Conservation (phyloP, 306 rosid species). For the Lablab purpureus region DNA sequence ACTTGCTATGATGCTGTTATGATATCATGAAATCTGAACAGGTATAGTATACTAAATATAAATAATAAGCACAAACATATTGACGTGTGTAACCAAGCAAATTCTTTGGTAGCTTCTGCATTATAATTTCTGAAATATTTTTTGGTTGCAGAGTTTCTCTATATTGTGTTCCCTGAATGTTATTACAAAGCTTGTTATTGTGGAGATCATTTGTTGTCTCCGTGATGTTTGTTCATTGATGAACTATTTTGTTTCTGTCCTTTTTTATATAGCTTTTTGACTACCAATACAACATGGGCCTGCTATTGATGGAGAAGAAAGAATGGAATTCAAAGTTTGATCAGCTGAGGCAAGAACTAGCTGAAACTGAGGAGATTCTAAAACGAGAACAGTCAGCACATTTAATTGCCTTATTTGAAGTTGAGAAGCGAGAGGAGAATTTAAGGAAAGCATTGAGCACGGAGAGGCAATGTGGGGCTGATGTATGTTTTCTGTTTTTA, state of each 20-base stretch:
- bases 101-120: conserved; percentile 2
- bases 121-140: conserved; percentile 4
- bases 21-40: neutral
- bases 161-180: conserved; percentile 25
- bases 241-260: conserved; percentile 25
- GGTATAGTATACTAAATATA: neutral
- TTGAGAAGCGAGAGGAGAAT: conserved; percentile 74
- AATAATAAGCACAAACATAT: neutral
- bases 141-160: neutral
- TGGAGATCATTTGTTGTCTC: conserved; percentile 25
- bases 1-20: neutral
- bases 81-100: neutral
- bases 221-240: conserved; percentile 33
- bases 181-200: neutral
- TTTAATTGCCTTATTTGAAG: conserved; percentile 78
- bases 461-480: conserved; percentile 76
- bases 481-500: conserved; percentile 58
- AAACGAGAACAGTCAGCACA: conserved; percentile 84
- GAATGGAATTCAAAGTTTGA: conserved; percentile 73
- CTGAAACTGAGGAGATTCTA: conserved; percentile 81
- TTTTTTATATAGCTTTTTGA: conserved; percentile 74
- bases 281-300: conserved; percentile 94
- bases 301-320: conserved; percentile 84
- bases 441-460: conserved; percentile 65
- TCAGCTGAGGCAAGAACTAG: conserved; percentile 64